Evolutionary conservation across 257 asterid genomes (phyloP).

Genomic region (Nicotiana paniculata): DNA sequence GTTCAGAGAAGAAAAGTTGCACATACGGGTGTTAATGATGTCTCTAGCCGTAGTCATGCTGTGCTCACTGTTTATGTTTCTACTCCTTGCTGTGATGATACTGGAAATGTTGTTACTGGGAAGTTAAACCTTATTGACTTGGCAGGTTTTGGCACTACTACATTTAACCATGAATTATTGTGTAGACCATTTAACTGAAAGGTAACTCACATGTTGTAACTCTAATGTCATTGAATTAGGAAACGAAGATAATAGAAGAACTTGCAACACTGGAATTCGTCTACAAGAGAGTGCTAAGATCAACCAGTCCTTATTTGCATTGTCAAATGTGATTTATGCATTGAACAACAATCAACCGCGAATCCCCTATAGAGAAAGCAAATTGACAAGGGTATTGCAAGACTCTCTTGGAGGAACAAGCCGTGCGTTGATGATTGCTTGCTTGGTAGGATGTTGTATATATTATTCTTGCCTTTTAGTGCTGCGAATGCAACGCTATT

Average conservation of each 20-base stretch:
- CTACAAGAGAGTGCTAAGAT: slow-evolving; percentile 91
- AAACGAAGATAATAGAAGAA: slow-evolving; percentile 78
- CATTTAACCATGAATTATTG: background rate
- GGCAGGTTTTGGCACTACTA: slow-evolving; percentile 55
- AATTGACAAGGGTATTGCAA: slow-evolving; percentile 85
- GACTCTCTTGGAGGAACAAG: slow-evolving; percentile 96
- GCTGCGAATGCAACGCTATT: background rate
- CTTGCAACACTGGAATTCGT: slow-evolving; percentile 75
- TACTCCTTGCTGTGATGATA: slow-evolving; percentile 31
- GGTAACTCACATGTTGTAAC: background rate
- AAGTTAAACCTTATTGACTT: slow-evolving; percentile 88
- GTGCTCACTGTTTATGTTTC: slow-evolving; percentile 51
- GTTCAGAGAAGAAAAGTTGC: slow-evolving; percentile 76
- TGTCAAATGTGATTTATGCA: slow-evolving; percentile 85
- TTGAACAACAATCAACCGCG: slow-evolving; percentile 54
- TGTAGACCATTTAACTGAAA: background rate
- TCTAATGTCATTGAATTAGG: slow-evolving; percentile 33
- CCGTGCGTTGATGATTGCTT: slow-evolving; percentile 79
- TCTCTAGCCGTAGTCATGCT: slow-evolving; percentile 90
- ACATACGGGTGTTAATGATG: slow-evolving; percentile 62
- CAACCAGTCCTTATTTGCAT: slow-evolving; percentile 82
- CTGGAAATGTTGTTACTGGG: slow-evolving; percentile 35
- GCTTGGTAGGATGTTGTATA: slow-evolving; percentile 49
- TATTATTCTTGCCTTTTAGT: background rate
- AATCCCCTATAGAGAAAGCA: slow-evolving; percentile 86